Base-by-base conservation (phyloP, 164 flowering plant genomes). In the Umbellularia californica region DNA sequence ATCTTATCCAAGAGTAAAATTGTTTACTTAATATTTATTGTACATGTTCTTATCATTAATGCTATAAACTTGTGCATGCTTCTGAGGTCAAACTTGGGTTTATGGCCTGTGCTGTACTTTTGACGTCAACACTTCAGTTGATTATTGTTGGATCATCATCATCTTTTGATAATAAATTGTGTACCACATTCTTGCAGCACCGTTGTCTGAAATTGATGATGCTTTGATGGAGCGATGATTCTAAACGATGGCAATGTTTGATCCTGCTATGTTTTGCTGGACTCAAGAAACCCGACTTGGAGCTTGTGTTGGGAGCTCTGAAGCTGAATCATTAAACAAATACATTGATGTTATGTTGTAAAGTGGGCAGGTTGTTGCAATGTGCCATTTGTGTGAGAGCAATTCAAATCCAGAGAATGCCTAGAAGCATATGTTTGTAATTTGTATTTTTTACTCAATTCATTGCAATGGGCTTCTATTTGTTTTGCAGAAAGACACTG, bases 141-240 rank as follows among this genome's bases (percentile, higher is more conserved):
- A 7, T 64, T 64, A 24, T 11, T 22, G 23, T 22, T 20, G 67
- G 22, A 24, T 33, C 25, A 5, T 41, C 22, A 10, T 51, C 10
- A n/a, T 50, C 10, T 2, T 41, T 41, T 41, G 28, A 58, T 25
- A 72, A 25, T 28, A 55, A 60, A 0, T 12, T 72, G n/a, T 58
- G 11, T 41, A 28, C 25, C 58, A 24, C 10, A 24, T 27, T 73
- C 25, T 76, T 82, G 83, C 97, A 92, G 97, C 94, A 11, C 97
- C 97, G 35, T 77, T 90, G 9, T 90, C 97, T 13, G 95, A 92
- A 83, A 89, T 87, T 24, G 95, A 92, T 76, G 79, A 90, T 22
- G 97, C 95, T 68, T 76, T 92, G 76, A 90, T 92, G 92, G 95
- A 92, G 69, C 84, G 81, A 28, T 92, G 86, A 89, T 14, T 25